Evolutionary conservation across 2,329 filamentous ascomycete species (phyloP), one percentile per base, ranked within the genome.

Genomic region (Huntiella savannae): DNA sequence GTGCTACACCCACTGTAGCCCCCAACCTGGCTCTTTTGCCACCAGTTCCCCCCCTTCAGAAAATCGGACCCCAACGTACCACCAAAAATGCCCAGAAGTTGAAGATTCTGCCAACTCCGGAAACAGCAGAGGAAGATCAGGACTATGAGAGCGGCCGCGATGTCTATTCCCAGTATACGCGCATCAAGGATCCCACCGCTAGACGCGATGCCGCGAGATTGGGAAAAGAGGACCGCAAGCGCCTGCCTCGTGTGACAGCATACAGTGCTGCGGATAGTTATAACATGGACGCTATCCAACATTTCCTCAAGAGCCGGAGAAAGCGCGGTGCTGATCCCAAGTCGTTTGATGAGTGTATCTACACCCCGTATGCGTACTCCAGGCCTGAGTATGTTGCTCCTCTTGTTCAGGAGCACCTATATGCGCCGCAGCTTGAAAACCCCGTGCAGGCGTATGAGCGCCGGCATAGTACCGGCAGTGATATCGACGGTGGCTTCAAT

Each of bases 1-100:
- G 38, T 1, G 46, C 79, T 85, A 55, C 79, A 83, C 13, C 62
- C 59, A 1, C 58, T 60, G 34, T 58, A 61, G 46, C 54, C 60
- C 34, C 54, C 57, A 19, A 55, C 62, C 33, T 57, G 62, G 5
- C 56, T 62, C 35, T 15, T 15, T 17, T 38, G 13, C 10, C 53
- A 57, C 17, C 43, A 32, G 39, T 22, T 17, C 22, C 61, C 56
- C 52, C 50, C 4, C 50, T 58, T 2, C 62, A 72, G 45, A 95
- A 96, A 63, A 85, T 95, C 49, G 91, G 91, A 2, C 88, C 91
- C 0, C 91, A 98, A 60, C 70, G 91, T 60, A 96, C 86, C 48
- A 93, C 87, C 17, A 92, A 94, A 62, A 95, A 83, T 53, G 85
- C 85, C 1, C 86, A 96, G 66, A 98, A 98, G 65, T 71, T 98